Evolutionary conservation across 176 grass and related monocot species (phyloP).

Genomic region (Miscanthus lutarioriparius): DNA sequence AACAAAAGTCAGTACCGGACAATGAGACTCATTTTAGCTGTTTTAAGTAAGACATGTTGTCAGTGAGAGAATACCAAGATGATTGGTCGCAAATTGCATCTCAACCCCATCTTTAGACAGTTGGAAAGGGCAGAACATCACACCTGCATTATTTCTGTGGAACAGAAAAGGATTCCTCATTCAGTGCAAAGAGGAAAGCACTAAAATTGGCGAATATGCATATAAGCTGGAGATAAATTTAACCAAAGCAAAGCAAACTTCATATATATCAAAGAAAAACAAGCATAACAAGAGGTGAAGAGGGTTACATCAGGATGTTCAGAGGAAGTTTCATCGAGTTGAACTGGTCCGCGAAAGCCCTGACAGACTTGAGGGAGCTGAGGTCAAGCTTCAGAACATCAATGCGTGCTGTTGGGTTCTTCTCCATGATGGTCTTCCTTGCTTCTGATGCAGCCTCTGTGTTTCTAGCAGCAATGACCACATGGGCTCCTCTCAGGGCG

Average conservation of each 20-base stretch:
- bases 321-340: conserved; percentile 82
- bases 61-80: conserved; percentile 62
- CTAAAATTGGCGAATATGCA: neutral
- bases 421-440: conserved; percentile 54
- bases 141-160: conserved; percentile 91
- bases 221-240: neutral
- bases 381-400: conserved; percentile 86
- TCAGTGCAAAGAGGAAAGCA: conserved; percentile 13
- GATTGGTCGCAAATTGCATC: conserved; percentile 92
- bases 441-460: conserved; percentile 74
- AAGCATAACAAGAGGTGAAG: conserved; percentile 17
- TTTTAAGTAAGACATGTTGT: conserved; percentile 1
- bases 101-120: conserved; percentile 90
- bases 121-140: conserved; percentile 94
- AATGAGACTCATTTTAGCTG: neutral
- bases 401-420: conserved; percentile 48
- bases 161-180: conserved; percentile 23
- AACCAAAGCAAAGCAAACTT: neutral
- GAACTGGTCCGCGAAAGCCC: conserved; percentile 66
- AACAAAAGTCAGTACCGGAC: conserved; percentile 7
- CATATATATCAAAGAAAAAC: neutral
- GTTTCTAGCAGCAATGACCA: conserved; percentile 94
- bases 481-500: conserved; percentile 81
- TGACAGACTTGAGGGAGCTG: conserved; percentile 87
- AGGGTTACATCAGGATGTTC: conserved; percentile 85